Conservation (phyloP, 805 yeast genomes). For the Yarrowia sp. region DNA sequence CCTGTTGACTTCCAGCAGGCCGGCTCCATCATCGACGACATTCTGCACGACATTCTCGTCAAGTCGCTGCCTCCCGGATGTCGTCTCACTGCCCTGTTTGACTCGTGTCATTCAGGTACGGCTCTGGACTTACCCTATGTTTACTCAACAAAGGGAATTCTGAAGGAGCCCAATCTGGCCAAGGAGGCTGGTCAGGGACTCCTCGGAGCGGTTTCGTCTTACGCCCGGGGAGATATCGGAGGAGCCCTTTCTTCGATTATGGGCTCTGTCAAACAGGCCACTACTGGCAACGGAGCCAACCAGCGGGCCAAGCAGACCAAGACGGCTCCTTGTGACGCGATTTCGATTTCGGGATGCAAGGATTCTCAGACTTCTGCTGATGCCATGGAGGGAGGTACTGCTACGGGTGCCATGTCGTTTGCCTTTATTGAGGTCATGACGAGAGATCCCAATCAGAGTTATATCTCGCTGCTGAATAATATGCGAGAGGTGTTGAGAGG, state of each 20-base stretch:
- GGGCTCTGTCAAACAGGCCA: slow-evolving; percentile 39
- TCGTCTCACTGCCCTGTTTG: slow-evolving; percentile 74
- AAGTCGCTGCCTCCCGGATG: slow-evolving; percentile 68
- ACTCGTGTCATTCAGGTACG: slow-evolving; percentile 85
- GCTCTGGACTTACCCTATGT: slow-evolving; percentile 75
- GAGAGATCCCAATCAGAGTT: slow-evolving; percentile 63
- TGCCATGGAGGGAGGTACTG: slow-evolving; percentile 64
- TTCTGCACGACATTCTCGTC: slow-evolving; percentile 69
- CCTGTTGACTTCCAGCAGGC: slow-evolving; percentile 67
- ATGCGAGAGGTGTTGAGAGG: slow-evolving; percentile 61
- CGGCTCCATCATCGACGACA: slow-evolving; percentile 73
- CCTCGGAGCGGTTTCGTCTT: slow-evolving; percentile 56
- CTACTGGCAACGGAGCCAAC: slow-evolving; percentile 42
- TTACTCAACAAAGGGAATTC: slow-evolving; percentile 78
- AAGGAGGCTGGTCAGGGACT: slow-evolving; percentile 73
- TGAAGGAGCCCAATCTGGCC: slow-evolving; percentile 76
- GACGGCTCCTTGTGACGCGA: slow-evolving; percentile 73
- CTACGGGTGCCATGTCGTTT: slow-evolving; percentile 84
- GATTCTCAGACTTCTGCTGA: slow-evolving; percentile 85
- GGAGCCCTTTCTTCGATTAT: slow-evolving; percentile 46
- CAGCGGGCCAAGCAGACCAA: slow-evolving; percentile 53
- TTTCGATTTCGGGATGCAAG: slow-evolving; percentile 76
- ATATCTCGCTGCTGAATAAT: slow-evolving; percentile 64
- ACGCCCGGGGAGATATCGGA: slow-evolving; percentile 59
- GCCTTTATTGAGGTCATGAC: slow-evolving; percentile 66